A percentile compares a stretch with the other conserved stretches of the same genome.
Evolutionary conservation across 2,329 filamentous ascomycete species (phyloP).

Genomic region (Colletotrichum sp.): DNA sequence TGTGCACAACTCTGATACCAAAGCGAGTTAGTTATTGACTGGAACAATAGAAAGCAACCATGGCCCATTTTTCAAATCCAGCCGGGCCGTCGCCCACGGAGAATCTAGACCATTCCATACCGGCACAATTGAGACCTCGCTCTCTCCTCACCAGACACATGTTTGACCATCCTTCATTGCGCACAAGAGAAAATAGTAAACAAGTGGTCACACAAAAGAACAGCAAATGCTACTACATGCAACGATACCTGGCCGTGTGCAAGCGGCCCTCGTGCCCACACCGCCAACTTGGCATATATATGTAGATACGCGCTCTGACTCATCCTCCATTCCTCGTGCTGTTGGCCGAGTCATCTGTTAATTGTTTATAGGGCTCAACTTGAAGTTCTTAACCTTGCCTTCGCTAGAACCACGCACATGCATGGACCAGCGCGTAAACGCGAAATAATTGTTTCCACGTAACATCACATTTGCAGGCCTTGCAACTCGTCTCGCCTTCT

Average conservation of each 20-base stretch:
- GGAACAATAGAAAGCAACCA: background rate
- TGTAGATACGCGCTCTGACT: background rate
- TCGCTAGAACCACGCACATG: background rate
- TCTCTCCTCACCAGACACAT: background rate
- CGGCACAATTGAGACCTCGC: background rate
- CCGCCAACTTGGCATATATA: background rate
- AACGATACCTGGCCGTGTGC: background rate
- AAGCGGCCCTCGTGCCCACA: background rate
- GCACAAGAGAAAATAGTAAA: background rate
- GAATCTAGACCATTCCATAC: background rate
- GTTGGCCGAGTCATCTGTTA: background rate
- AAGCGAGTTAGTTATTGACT: background rate
- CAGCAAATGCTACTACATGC: background rate
- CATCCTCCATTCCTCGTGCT: background rate
- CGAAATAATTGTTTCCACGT: background rate
- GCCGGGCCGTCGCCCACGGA: background rate
- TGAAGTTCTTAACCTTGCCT: background rate
- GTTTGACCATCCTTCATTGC: background rate
- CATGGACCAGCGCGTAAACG: background rate
- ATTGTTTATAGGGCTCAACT: background rate
- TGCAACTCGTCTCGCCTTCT: background rate
- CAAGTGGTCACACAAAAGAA: background rate
- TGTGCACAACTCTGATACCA: background rate
- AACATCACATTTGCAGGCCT: background rate
- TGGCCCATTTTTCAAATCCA: background rate